These are phyloP conservation scores for Aspergillus pseudoglaucus DNA, from an alignment of 2,329 filamentous ascomycete genomes.

Conservation along the genomic window DNA sequence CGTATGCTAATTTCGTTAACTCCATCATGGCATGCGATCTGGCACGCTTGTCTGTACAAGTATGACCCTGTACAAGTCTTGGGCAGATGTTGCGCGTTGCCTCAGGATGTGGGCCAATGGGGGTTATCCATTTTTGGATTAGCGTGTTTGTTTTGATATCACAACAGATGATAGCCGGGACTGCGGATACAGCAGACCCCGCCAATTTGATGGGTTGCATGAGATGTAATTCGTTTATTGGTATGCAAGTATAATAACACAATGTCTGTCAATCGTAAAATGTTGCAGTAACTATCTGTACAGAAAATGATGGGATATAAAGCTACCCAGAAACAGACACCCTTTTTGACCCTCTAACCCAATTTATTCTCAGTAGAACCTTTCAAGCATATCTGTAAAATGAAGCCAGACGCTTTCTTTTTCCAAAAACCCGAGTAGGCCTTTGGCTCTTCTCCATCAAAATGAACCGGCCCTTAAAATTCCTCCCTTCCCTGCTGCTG, in stretches of 20 bases:
- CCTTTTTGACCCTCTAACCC: background rate
- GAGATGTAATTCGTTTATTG: background rate
- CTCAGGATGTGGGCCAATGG: constrained; percentile 11
- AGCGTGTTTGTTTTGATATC: constrained; percentile 5
- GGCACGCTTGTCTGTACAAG: constrained; percentile 1
- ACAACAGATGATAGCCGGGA: background rate
- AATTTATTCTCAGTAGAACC: background rate
- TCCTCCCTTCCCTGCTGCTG: constrained; percentile 3
- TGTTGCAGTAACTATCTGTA: background rate
- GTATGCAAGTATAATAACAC: background rate
- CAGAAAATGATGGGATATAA: background rate
- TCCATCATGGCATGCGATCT: constrained; percentile 22
- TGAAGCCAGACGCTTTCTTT: too few relatives aligned
- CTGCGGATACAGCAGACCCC: background rate
- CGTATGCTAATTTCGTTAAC: constrained; percentile 23
- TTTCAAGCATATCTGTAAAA: background rate
- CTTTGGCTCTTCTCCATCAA: background rate
- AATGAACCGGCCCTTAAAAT: background rate
- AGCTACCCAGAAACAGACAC: background rate
- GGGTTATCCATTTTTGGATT: constrained; percentile 14
- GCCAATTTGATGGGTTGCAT: background rate
- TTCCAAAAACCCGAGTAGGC: too few relatives aligned
- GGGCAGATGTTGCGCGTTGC: constrained; percentile 9
- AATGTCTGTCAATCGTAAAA: background rate
- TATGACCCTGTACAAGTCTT: constrained; percentile 1